Conservation (phyloP, 352 stramenopile genomes). For the Phytophthora sp. region DNA sequence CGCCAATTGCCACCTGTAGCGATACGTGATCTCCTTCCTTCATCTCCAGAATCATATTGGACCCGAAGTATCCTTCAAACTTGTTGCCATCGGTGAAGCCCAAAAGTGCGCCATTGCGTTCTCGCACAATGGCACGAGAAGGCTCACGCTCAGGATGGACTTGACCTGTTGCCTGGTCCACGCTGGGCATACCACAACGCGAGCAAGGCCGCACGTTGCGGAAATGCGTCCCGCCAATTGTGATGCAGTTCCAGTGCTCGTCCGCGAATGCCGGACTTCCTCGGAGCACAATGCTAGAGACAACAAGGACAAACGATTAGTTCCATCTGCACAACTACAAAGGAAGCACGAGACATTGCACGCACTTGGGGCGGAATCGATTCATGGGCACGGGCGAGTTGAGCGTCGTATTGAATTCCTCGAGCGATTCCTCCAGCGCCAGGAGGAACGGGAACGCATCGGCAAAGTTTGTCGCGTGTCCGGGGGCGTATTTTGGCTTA, state of each 20-base stretch:
- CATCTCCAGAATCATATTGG: constrained; percentile 68
- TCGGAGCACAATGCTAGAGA: constrained; percentile 72
- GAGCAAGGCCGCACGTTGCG: constrained; percentile 78
- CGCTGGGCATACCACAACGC: constrained; percentile 79
- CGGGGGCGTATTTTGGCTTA: constrained; percentile 65
- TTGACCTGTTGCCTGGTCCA: constrained; percentile 71
- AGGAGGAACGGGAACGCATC: constrained; percentile 85
- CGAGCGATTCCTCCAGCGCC: constrained; percentile 58
- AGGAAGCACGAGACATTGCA: neutral
- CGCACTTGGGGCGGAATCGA: constrained; percentile 83
- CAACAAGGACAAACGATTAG: neutral
- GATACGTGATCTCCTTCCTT: constrained; percentile 1
- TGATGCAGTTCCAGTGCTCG: constrained; percentile 76
- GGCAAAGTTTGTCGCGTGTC: constrained; percentile 67
- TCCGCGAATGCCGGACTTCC: constrained; percentile 72
- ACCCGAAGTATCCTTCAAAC: constrained; percentile 77
- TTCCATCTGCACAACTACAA: neutral
- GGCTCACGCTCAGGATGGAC: constrained; percentile 54
- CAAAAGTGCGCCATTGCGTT: constrained; percentile 67
- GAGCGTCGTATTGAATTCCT: constrained; percentile 62
- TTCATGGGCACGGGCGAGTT: constrained; percentile 71
- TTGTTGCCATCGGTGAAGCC: constrained; percentile 63
- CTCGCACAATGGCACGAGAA: constrained; percentile 50
- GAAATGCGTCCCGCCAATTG: constrained; percentile 59
- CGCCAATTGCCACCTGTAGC: constrained; percentile 49